phyloP scores from a whole-genome alignment of 495 filamentous ascomycete species.

The Talaromyces stipitatus region DNA sequence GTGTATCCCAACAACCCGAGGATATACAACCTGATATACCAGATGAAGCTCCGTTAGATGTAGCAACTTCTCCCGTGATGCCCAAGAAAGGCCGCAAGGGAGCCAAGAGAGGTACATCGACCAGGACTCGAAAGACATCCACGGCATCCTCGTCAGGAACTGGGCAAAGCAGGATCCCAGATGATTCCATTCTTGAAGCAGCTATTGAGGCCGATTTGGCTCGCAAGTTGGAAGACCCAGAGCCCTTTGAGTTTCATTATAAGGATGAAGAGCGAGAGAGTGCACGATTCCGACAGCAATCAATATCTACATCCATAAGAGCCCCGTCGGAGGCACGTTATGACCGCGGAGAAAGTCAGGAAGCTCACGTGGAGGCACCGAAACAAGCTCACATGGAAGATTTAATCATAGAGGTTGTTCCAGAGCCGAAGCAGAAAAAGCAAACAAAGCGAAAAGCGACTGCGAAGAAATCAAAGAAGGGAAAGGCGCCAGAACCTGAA shows the following conservation, averaged over 20 bases:
- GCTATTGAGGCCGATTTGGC: conserved; percentile 62
- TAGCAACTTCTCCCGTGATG: conserved; percentile 4
- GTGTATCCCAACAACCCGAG: conserved; percentile 21
- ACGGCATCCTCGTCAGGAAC: conserved; percentile 38
- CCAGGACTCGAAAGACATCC: conserved; percentile 47
- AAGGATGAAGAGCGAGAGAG: conserved; percentile 8
- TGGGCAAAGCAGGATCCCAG: conserved; percentile 20
- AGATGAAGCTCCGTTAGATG: conserved; percentile 21
- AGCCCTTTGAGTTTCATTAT: conserved; percentile 7
- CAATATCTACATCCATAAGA: not conserved
- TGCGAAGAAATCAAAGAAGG: conserved; percentile 28
- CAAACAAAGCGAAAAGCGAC: conserved; percentile 28
- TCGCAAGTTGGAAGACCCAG: conserved; percentile 1
- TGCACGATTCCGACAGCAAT: conserved; percentile 4
- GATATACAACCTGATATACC: conserved; percentile 12
- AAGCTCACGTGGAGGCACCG: conserved; percentile 8
- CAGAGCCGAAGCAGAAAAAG: conserved; percentile 27
- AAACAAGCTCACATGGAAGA: not conserved
- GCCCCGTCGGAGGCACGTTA: not conserved
- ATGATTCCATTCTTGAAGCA: conserved; percentile 63
- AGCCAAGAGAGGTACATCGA: conserved; percentile 33
- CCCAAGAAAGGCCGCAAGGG: conserved; percentile 30
- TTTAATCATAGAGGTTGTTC: not conserved
- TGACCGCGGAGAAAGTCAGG: conserved; percentile 10
- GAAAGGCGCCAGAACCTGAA: conserved; percentile 9